phyloP scores from a whole-genome alignment of 139 green algal species.

The Chlorella sorokiniana region DNA sequence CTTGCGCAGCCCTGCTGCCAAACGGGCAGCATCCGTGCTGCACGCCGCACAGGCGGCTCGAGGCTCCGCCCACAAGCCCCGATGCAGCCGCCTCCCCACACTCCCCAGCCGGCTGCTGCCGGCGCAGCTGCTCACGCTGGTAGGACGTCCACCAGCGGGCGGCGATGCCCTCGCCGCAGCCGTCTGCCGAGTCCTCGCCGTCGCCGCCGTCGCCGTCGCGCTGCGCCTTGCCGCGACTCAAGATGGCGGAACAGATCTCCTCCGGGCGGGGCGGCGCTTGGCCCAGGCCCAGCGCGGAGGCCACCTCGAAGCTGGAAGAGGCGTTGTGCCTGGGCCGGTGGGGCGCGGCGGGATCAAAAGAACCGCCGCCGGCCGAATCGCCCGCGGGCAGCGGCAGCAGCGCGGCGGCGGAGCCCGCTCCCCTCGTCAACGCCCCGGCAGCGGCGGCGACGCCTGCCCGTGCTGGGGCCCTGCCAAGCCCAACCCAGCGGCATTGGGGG shows the following conservation, averaged over 20 bases:
- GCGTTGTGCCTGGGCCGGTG: background rate
- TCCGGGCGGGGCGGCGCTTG: background rate
- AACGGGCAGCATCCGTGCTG: too few relatives aligned
- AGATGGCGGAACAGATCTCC: slow-evolving; percentile 9
- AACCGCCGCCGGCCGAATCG: background rate
- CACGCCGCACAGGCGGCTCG: too few relatives aligned
- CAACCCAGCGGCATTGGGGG: background rate
- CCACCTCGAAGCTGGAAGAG: slow-evolving; percentile 22
- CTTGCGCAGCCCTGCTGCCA: too few relatives aligned
- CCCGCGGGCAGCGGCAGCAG: background rate
- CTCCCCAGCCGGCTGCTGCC: background rate
- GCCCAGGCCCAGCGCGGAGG: slow-evolving; percentile 4
- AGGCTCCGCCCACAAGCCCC: too few relatives aligned
- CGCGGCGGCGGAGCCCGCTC: background rate
- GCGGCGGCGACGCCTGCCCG: background rate
- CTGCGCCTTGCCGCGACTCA: background rate
- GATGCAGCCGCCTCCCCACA: background rate
- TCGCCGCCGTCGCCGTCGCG: background rate
- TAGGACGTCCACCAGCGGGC: slow-evolving; percentile 9
- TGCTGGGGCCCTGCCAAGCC: background rate
- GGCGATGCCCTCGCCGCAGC: slow-evolving; percentile 25
- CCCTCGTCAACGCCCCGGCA: background rate
- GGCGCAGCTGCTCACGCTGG: slow-evolving; percentile 1
- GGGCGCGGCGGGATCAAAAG: background rate
- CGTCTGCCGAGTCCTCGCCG: background rate